Base-by-base conservation (phyloP, 495 filamentous ascomycete genomes). In the Xylaria curta region DNA sequence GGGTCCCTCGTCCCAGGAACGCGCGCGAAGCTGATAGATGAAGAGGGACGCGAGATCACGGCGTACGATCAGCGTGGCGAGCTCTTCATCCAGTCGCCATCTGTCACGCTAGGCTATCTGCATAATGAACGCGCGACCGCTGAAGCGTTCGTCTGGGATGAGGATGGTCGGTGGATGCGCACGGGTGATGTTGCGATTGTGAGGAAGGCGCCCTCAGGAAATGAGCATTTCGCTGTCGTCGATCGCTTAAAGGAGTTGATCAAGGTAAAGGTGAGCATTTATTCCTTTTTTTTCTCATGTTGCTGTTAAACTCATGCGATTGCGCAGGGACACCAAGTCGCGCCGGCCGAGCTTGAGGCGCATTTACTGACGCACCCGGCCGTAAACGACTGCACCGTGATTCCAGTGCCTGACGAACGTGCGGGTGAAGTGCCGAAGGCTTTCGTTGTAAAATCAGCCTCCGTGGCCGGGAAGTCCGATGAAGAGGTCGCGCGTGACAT, bases 191-290 rank as follows among this genome's bases (percentile, higher is more conserved):
- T 97, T 76, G 94, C 91, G 0, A 85, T 94, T 13, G 81, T 97
- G 28, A 84, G 86, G 19, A 85, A 88, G 78, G 80, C 87, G 19
- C 87, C 91, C 0, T 81, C 83, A 7, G 91, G 91, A 10, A 81
- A 90, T 62, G 93, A 97, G 79, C 94, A 97, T 76, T 73, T 97
- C 44, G 90, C 91, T 73, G 92, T 97, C 53, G 92, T 94, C 3
- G 94, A 97, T 77, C 89, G 94, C 2, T 91, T 97, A 76, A 97
- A 97, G 85, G 94, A 97, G 81, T 83, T 97, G 66, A 97, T 97
- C 83, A 97, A 97, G 81, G 91, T 94, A 75, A 97, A 97, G 89
- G 93, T 93, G 80, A 51, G 86, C 75, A 0, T 40, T 28, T 38
- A 1, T 3, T 28, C 2, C n/a, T 4, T 28, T 12, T 31, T 21